These are phyloP conservation scores for Phyllostachys edulis DNA, from an alignment of 176 grass and related monocot species.

Conservation along the genomic window DNA sequence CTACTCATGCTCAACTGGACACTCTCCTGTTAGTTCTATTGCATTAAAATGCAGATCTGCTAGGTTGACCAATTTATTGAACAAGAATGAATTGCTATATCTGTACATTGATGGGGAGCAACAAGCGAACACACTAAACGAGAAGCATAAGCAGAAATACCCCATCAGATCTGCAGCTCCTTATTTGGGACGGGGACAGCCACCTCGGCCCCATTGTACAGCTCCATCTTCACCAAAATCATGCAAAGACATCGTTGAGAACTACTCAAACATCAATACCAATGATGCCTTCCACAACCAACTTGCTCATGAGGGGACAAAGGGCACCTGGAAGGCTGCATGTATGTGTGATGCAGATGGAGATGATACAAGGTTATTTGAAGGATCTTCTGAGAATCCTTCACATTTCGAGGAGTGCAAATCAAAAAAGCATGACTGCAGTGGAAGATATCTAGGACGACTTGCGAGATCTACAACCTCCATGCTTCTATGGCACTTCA, in stretches of 20 bases:
- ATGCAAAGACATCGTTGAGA: conserved; percentile 44
- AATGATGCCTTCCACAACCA: conserved; percentile 27
- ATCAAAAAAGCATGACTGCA: conserved; percentile 46
- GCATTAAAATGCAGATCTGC: conserved; percentile 48
- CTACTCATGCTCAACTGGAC: conserved; percentile 50
- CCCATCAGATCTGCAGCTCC: conserved; percentile 31
- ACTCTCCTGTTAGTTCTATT: conserved; percentile 52
- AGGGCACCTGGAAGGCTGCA: conserved; percentile 21
- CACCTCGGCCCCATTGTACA: conserved; percentile 46
- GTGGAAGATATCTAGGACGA: conserved; percentile 70
- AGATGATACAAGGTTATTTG: conserved; percentile 13
- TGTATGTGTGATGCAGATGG: conserved; percentile 8
- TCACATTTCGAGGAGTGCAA: conserved; percentile 22
- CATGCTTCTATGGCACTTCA: conserved; percentile 17
- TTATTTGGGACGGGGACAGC: conserved; percentile 43
- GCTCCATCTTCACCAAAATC: conserved; percentile 56
- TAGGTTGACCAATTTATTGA: conserved; percentile 38
- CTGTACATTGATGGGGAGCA: conserved; percentile 56
- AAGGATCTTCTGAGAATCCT: conserved; percentile 30
- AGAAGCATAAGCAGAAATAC: conserved; percentile 30
- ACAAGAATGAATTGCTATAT: conserved; percentile 51
- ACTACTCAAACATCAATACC: conserved; percentile 18
- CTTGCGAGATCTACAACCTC: conserved; percentile 28
- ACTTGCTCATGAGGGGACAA: conserved; percentile 24
- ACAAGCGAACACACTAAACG: conserved; percentile 29